phyloP scores from a whole-genome alignment of 176 grass and related monocot species.

The Musa acuminata region DNA sequence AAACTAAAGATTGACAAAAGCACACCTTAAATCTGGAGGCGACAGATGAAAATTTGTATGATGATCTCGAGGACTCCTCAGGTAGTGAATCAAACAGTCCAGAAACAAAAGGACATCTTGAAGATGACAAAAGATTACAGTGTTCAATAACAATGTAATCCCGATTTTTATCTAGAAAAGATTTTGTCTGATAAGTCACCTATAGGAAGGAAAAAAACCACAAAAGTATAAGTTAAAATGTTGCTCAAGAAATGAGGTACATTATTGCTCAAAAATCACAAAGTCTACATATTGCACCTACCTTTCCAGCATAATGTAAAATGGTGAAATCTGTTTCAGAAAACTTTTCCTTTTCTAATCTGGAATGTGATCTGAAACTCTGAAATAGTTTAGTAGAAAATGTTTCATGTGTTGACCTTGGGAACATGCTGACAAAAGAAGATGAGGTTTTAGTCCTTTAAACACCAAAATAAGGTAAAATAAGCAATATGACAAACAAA shows the following conservation, averaged over 20 bases:
- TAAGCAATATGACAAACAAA: constrained; percentile 12
- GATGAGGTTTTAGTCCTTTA: constrained; percentile 26
- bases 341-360: constrained; percentile 91
- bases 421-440: constrained; percentile 75
- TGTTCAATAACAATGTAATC: constrained; percentile 98
- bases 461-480: constrained; percentile 15
- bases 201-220: constrained; percentile 24
- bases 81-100: constrained; percentile 70
- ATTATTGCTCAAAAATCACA: constrained; percentile 29
- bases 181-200: constrained; percentile 93
- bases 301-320: constrained; percentile 96
- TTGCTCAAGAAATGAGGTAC: not conserved
- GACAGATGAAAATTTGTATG: constrained; percentile 95
- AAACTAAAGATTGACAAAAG: not conserved
- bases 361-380: constrained; percentile 65
- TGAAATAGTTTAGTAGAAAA: constrained; percentile 91
- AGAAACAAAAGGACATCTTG: constrained; percentile 77
- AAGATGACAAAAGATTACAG: constrained; percentile 88
- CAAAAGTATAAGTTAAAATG: not conserved
- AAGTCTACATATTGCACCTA: constrained; percentile 27
- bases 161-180: constrained; percentile 93
- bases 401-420: constrained; percentile 87
- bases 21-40: constrained; percentile 97
- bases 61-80: constrained; percentile 90
- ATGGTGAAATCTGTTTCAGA: constrained; percentile 96